Base-by-base conservation (phyloP, 768 basidiomycete genomes). In the Lactifluus hygrophoroides region DNA sequence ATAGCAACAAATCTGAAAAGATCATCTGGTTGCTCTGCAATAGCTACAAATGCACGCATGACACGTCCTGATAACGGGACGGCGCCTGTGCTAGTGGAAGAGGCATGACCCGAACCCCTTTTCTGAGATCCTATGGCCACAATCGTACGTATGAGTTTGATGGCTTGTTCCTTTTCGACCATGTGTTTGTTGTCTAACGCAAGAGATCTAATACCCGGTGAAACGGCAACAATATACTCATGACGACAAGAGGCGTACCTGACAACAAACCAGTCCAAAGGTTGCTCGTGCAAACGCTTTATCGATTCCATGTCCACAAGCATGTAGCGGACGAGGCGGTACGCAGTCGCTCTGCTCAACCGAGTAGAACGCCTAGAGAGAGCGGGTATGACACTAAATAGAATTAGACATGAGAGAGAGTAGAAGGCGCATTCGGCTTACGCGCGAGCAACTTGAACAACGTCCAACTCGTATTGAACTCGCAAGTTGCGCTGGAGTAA, bases 1-100 rank as follows among this genome's bases (percentile, higher is more conserved):
- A 97, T 77, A 46, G 86, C 90, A 49, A 92, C 82, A 1, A 80
- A 76, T 57, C 88, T 78, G 67, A 98, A 89, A 0, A 88, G 85
- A 66, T 98, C 96, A 63, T 98, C 96, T 10, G 81, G 77, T 57
- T 92, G 88, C 69, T 99, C 96, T 0, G 94, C 93, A 13, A 96
- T 82, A 9, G 94, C 90, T 40, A 97, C 83, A n/a, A 98, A 73
- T 11, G 91, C 89, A 32, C 96, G 82, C 74, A 97, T 82, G 51
- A 93, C 80, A 28, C 84, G 75, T 65, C 89, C 84, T 7, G 88
- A 85, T 50, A 93, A 69, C 13, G 84, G 84, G 4, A 87, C n/a
- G n/a, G n/a, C n/a, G n/a, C n/a, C 78, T 2, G 69, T 69, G 11
- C 78, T 77, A 10, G 75, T 66, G 14, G 67, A 69, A 38, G 72